Evolutionary conservation across 345 rosid species (phyloP), one percentile per base, ranked within the genome.

Genomic region (Eucalyptus sp.): DNA sequence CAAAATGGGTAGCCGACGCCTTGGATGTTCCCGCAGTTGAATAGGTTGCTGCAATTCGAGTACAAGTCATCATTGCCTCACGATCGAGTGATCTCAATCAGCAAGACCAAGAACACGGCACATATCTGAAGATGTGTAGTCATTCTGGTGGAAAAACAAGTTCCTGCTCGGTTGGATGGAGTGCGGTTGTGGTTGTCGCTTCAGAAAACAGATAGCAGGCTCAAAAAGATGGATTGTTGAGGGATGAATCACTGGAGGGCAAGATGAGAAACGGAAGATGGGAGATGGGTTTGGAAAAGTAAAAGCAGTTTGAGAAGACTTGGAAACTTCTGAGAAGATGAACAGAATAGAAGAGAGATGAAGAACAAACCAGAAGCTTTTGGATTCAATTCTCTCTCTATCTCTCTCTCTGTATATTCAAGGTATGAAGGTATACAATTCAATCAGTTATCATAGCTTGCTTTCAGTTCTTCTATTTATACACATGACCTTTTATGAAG

Each of bases 1-100:
- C 91, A 92, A 89, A 94, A 94, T 79, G 92, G 93, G 44, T 89
- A 94, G 48, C 41, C 44, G 33, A 93, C 66, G 50, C 25, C 46
- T n/a, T 37, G 29, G 71, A 88, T 56, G 87, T 50, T 81, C 49
- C 94, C 92, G 49, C 94, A 93, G 24, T 88, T 51, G 86, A 89
- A 90, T 8, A 37, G 49, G 33, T 25, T 41, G 62, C 86, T 88
- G 90, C 94, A 92, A 87, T 31, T 62, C 15, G 50, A 37, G 88
- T 49, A 91, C 29, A 31, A 83, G 13, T 89, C 90, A 62, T 62
- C 68, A 29, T 13, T 83, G n/a, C 44, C 86, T 18, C 37, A 86
- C 5, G 86, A 76, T 7, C 54, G 48, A 22, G 90, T 64, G 52
- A 58, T 56, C 24, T 46, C 4, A 44, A 86, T 86, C 86, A 80